These are phyloP conservation scores for Dendryphion nanum DNA, from an alignment of 2,329 filamentous ascomycete genomes.

Conservation along the genomic window DNA sequence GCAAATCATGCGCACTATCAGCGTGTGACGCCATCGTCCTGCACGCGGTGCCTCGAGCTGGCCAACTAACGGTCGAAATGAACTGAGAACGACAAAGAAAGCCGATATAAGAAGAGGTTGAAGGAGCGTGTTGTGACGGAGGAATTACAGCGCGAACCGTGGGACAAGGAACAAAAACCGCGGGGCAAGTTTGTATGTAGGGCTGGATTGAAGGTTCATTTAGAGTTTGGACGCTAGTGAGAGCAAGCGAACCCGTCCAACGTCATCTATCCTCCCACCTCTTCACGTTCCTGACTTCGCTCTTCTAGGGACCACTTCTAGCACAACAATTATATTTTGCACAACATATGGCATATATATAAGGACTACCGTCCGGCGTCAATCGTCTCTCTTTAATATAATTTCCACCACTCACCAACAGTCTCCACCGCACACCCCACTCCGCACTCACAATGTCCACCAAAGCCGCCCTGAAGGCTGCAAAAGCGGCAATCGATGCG, in stretches of 20 bases:
- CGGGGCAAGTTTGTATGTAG: constrained; percentile 10
- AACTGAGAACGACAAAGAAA: not conserved
- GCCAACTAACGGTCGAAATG: too few species aligned
- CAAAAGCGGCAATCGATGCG: constrained; percentile 73
- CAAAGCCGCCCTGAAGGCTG: constrained; percentile 78
- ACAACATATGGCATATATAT: too few species aligned
- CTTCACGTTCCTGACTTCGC: too few species aligned
- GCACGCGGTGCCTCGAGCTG: too few species aligned
- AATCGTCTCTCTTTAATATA: too few species aligned
- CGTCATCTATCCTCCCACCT: not conserved
- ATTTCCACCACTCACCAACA: too few species aligned
- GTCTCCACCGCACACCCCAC: too few species aligned
- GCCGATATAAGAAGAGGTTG: too few species aligned
- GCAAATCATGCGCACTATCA: constrained; percentile 36
- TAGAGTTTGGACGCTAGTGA: constrained; percentile 17
- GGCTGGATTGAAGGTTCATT: too few species aligned
- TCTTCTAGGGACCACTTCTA: too few species aligned
- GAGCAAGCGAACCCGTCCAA: not conserved
- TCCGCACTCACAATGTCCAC: constrained; percentile 34
- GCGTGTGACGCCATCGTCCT: constrained; percentile 37
- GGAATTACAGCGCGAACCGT: not conserved
- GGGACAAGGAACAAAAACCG: not conserved
- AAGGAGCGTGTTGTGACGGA: not conserved
- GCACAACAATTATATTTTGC: too few species aligned
- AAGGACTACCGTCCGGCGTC: too few species aligned